Evolutionary conservation across 1,284 basidiomycete species (phyloP), one percentile per base, ranked within the genome.

Genomic region (Leccinum subfulvum): DNA sequence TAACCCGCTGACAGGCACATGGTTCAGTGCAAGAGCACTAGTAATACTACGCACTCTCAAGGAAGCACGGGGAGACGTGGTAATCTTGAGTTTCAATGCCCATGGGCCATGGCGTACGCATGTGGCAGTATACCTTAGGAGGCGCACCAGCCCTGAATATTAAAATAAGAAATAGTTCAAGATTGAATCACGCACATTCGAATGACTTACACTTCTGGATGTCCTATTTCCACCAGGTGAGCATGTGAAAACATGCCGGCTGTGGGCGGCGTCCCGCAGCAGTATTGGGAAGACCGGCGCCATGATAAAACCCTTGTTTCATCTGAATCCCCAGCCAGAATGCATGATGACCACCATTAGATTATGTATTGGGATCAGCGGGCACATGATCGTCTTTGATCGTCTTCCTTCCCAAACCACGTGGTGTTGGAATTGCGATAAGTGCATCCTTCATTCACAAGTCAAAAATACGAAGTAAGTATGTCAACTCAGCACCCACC

Each of bases 301-400:
- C 35, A 21, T 28, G 57, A 62, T 65, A 62, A 72, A 72, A 71
- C 58, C 30, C 30, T 59, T 21, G 62, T 71, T 74, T 71, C 72
- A 70, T 57, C 56, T 2, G 39, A 57, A 21, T 30, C 51, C 30
- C 47, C 33, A 41, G 44, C 28, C 55, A 53, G 51, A 11, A 49
- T 59, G 37, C 41, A 18, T 11, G 41, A 44, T 18, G 41, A 21
- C 21, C 53, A 53, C n/a, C 33, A 51, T 47, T 26, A 47, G 2
- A 26, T 21, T n/a, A 49, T 58, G 16, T 16, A 16, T 26, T 52
- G 23, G 23, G 14, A 23, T 53, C 44, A 21, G 44, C 44, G 16
- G 44, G 18, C 5, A 11, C 18, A 47, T 13, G 3, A 14, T 41
- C 10, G 23, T 26, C 49, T 18, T 21, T 21, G 18, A 21, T 47